Percentiles rank a stretch among this genome's conserved stretches.
phyloP scores from a whole-genome alignment of 192 early-diverging fungal genomes.

The Dissophora globulifera region DNA sequence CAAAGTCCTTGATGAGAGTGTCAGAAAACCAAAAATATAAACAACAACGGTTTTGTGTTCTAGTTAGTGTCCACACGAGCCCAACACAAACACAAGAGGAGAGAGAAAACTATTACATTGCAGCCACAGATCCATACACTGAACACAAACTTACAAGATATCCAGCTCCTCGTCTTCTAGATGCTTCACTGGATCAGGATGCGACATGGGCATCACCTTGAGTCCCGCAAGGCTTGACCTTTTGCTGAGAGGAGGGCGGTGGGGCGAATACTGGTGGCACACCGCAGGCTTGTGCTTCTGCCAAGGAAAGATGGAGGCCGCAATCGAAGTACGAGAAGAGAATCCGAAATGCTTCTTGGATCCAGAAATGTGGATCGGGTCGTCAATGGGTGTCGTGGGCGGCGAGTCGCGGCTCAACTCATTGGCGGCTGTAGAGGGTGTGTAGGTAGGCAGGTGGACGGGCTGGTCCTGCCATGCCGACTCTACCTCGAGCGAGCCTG shows the following conservation, averaged over 20 bases:
- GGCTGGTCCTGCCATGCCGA: slow-evolving; percentile 44
- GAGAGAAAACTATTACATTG: neutral
- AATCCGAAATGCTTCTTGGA: slow-evolving; percentile 49
- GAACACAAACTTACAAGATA: slow-evolving; percentile 23
- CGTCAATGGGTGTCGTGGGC: slow-evolving; percentile 30
- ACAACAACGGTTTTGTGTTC: too few relatives aligned
- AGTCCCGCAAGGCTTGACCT: slow-evolving; percentile 41
- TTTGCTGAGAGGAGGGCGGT: slow-evolving; percentile 48
- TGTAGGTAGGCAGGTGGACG: slow-evolving; percentile 40
- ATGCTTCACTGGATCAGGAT: slow-evolving; percentile 25
- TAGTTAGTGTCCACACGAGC: too few relatives aligned
- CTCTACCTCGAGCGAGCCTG: slow-evolving; percentile 25
- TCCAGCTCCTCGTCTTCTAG: slow-evolving; percentile 28
- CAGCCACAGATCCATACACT: neutral
- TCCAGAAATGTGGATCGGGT: slow-evolving; percentile 32
- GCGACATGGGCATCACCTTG: slow-evolving; percentile 36
- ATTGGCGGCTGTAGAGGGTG: slow-evolving; percentile 31
- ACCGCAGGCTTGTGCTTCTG: slow-evolving; percentile 50
- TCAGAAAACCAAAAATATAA: too few relatives aligned
- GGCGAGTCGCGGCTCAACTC: slow-evolving; percentile 23
- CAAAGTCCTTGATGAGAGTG: slow-evolving; percentile 6
- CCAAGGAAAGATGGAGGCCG: slow-evolving; percentile 49
- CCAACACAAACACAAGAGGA: slow-evolving; percentile 10
- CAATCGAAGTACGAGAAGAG: slow-evolving; percentile 39
- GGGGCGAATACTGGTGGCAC: slow-evolving; percentile 48